Evolutionary conservation across 208 protist genomes (phyloP), one percentile per base, ranked within the genome.

Genomic region (Crithidia acanthocephali): DNA sequence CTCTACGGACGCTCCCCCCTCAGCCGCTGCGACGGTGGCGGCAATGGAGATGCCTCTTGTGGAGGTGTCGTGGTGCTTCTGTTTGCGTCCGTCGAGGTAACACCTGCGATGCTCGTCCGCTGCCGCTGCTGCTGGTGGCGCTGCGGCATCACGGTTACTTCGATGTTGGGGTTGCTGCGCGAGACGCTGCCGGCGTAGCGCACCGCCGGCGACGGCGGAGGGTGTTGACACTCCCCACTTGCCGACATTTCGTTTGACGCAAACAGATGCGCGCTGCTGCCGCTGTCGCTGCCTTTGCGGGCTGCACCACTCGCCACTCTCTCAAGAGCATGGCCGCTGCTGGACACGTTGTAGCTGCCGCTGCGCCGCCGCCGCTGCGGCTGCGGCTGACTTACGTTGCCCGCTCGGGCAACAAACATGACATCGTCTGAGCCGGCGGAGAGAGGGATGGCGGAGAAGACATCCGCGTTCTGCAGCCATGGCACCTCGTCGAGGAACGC

Each of bases 391-490:
- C 25, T n/a, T 18, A 32, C 30, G 40, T n/a, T 25, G 30, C 35
- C 25, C 9, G 58, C 62, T 5, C 72, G 58, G 20, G 78, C 79
- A 40, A 94, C 86, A 18, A 87, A 27, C 62, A 94, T 76, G 22
- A 94, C 85, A 50, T 87, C 74, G 52, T 91, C 77, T n/a, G 68
- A 75, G 66, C 81, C 82, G 23, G 76, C 68, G 25, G 59, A 74
- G 44, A 94, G 76, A 20, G 71, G 63, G 32, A 94, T 70, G 32
- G 81, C 78, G 13, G 82, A 91, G 65, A 94, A 94, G 33, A 75
- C 86, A 10, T 83, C 84, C 0, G 86, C 84, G 63, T 94, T 75
- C 30, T 77, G 76, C 68, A 94, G 58, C 88, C 88, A 94, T 33
- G 88, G 88, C 25, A 90, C 76, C 35, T 74, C 62, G 25, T 75